These are phyloP conservation scores for Dorcoceras hygrometricum DNA, from an alignment of 257 asterid genomes.

Conservation along the genomic window DNA sequence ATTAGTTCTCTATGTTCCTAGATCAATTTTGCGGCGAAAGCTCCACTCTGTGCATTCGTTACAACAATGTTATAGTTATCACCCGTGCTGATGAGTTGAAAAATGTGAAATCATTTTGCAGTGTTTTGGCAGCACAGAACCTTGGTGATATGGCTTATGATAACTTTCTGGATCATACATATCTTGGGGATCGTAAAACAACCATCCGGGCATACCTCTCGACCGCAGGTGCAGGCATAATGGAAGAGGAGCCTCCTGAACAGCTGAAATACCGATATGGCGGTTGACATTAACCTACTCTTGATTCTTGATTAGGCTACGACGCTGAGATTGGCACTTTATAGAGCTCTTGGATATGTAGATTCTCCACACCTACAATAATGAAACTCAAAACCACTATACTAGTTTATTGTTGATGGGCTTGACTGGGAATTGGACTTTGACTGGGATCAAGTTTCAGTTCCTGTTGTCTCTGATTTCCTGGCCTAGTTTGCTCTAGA, in stretches of 20 bases:
- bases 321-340: neutral
- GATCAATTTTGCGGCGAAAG: neutral
- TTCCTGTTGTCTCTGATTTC: neutral
- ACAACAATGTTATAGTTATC: neutral
- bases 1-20: neutral
- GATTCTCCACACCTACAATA: neutral
- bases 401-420: neutral
- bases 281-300: constrained; percentile 41
- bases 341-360: neutral
- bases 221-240: constrained; percentile 66
- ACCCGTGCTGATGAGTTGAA: constrained; percentile 16
- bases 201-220: constrained; percentile 74
- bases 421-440: neutral
- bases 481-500: neutral
- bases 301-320: neutral
- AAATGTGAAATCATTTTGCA: constrained; percentile 32
- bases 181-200: constrained; percentile 82
- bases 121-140: constrained; percentile 90
- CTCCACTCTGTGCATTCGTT: neutral
- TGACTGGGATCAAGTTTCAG: neutral
- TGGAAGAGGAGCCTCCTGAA: constrained; percentile 91
- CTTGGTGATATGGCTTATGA: constrained; percentile 59
- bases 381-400: neutral
- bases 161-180: constrained; percentile 85
- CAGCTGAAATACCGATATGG: constrained; percentile 68